Percentiles rank a stretch among this genome's conserved stretches.
These are phyloP conservation scores for Insectozyma bohioensis DNA, from an alignment of 1,139 yeast genomes.

Conservation along the genomic window DNA sequence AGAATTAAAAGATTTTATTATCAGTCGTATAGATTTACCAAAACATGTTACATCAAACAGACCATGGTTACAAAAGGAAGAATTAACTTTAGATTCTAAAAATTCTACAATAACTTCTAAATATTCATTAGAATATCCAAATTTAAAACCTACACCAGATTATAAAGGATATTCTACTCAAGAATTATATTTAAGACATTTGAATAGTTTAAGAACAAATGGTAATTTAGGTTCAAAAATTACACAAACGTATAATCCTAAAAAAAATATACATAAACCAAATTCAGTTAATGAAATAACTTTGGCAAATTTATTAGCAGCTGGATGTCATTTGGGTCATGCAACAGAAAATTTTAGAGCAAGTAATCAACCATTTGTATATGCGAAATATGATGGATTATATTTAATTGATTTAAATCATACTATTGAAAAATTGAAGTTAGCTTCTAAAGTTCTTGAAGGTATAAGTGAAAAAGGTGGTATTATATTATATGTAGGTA, in stretches of 20 bases:
- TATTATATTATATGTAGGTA: constrained; percentile 78
- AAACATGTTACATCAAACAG: constrained; percentile 27
- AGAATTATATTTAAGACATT: constrained; percentile 74
- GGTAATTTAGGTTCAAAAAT: constrained; percentile 67
- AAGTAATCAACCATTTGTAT: constrained; percentile 82
- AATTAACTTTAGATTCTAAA: not conserved
- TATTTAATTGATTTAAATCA: constrained; percentile 88
- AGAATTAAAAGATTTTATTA: constrained; percentile 42
- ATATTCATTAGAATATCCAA: constrained; percentile 34
- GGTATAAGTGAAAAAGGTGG: constrained; percentile 88
- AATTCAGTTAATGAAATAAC: constrained; percentile 56
- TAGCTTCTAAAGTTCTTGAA: constrained; percentile 77
- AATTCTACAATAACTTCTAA: constrained; percentile 26
- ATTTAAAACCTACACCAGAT: constrained; percentile 45
- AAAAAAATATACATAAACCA: constrained; percentile 63
- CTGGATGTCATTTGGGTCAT: constrained; percentile 95
- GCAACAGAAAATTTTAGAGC: constrained; percentile 78
- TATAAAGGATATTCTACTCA: constrained; percentile 61
- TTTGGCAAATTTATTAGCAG: constrained; percentile 72
- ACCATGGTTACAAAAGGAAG: constrained; percentile 35
- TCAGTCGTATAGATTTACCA: constrained; percentile 36
- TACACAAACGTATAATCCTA: constrained; percentile 65
- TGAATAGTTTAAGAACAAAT: constrained; percentile 48
- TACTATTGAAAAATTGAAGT: constrained; percentile 70
- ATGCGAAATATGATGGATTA: constrained; percentile 85